A percentile compares a stretch with the other conserved stretches of the same genome.
Conservation (phyloP, 169 alveolate species). For the Cryptosporidium ubiquitum region DNA sequence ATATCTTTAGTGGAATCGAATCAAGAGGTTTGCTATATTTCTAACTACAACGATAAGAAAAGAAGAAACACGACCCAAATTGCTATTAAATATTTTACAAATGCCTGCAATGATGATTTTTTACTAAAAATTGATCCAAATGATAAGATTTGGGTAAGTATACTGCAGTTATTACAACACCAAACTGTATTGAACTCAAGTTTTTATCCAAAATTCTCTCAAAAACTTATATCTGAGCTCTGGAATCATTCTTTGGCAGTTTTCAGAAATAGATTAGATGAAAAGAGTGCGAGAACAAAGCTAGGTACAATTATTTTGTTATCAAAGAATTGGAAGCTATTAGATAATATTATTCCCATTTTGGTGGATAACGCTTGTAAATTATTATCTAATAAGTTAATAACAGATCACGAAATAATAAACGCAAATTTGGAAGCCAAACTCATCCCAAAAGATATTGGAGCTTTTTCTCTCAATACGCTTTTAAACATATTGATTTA, state of each 20-base stretch:
- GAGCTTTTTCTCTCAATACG: not conserved
- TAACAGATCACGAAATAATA: not conserved
- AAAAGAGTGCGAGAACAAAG: not conserved
- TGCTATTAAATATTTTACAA: constrained; percentile 29
- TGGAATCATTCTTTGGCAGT: constrained; percentile 6
- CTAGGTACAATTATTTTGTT: not conserved
- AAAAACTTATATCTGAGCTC: constrained; percentile 6
- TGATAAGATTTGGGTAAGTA: constrained; percentile 8
- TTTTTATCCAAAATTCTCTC: constrained; percentile 13
- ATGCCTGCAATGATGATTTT: constrained; percentile 35
- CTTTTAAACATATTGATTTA: not conserved
- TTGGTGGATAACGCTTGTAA: not conserved
- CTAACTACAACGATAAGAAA: not conserved
- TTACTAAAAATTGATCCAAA: not conserved
- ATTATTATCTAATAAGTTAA: not conserved
- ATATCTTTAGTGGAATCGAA: not conserved
- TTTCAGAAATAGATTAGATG: not conserved
- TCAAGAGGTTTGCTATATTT: not conserved
- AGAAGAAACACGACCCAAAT: not conserved
- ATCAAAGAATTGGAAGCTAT: constrained; percentile 4
- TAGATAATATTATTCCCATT: not conserved
- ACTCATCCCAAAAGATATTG: not conserved
- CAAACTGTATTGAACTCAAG: not conserved
- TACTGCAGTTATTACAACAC: constrained; percentile 19
- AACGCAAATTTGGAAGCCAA: not conserved